phyloP scores from a whole-genome alignment of 805 yeast species.

The Yarrowia sp. region DNA sequence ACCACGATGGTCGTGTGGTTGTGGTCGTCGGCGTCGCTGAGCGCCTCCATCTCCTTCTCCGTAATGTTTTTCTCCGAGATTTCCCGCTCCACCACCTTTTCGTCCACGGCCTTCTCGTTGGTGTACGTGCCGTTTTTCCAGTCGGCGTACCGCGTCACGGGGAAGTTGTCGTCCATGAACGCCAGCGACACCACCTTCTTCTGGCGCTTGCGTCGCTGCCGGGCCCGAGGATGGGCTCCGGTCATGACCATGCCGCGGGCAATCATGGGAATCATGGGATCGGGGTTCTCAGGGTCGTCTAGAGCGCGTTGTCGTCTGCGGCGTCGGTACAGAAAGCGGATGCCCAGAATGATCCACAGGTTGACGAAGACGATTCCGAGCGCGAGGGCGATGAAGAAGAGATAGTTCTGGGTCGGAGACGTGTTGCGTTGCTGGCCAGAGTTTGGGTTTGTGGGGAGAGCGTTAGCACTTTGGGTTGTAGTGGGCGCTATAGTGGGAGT shows the following conservation, averaged over 20 bases:
- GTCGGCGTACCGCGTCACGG: slow-evolving; percentile 35
- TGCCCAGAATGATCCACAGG: slow-evolving; percentile 40
- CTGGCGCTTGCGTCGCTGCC: slow-evolving; percentile 32
- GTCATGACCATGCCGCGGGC: slow-evolving; percentile 28
- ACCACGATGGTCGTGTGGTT: neutral
- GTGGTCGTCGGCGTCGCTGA: neutral
- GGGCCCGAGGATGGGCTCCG: slow-evolving; percentile 27
- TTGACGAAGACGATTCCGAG: slow-evolving; percentile 40
- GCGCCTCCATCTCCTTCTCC: neutral
- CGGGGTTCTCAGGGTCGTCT: slow-evolving; percentile 24
- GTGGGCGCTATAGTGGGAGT: neutral
- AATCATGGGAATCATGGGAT: slow-evolving; percentile 30
- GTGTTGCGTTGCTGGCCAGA: neutral
- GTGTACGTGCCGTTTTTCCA: slow-evolving; percentile 32
- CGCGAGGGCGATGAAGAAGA: slow-evolving; percentile 41
- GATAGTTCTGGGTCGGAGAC: slow-evolving; percentile 6
- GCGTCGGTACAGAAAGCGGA: slow-evolving; percentile 37
- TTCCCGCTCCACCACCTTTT: neutral
- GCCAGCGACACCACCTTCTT: slow-evolving; percentile 33
- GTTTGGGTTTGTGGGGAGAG: slow-evolving; percentile 14
- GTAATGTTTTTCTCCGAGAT: neutral
- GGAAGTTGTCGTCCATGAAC: slow-evolving; percentile 38
- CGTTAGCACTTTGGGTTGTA: slow-evolving; percentile 2
- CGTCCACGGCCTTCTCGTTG: slow-evolving; percentile 10
- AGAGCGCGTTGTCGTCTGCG: slow-evolving; percentile 32